A percentile compares a stretch with the other conserved stretches of the same genome.
Conservation (phyloP, 2,329 filamentous ascomycete species). For the Alternaria ethzedia region DNA sequence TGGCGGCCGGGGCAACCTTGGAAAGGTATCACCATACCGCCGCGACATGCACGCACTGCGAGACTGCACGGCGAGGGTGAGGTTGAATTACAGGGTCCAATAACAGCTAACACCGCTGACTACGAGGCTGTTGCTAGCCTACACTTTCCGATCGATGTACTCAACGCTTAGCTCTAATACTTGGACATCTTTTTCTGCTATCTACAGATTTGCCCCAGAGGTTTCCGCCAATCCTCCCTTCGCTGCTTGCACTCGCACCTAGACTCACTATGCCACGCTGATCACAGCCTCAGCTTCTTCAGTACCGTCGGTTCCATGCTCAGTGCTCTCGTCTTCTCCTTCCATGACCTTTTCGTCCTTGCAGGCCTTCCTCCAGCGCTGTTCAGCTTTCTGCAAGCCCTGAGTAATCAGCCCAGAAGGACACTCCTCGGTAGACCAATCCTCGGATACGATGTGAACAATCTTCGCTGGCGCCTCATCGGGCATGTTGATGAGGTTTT, state of each 20-base stretch:
- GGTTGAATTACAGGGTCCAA: background rate
- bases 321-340: background rate
- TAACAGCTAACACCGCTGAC: background rate
- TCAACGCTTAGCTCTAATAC: accelerated
- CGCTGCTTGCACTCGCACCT: background rate
- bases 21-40: no score
- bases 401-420: background rate
- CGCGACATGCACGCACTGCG: background rate
- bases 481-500: background rate
- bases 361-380: background rate
- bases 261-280: background rate
- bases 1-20: background rate
- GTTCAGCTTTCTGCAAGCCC: background rate
- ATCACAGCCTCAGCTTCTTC: background rate
- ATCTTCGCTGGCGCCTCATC: background rate
- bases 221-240: background rate
- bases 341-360: background rate
- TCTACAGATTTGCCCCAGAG: background rate
- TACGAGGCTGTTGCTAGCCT: background rate
- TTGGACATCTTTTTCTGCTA: background rate
- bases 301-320: background rate
- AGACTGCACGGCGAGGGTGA: background rate
- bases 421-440: background rate
- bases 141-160: background rate
- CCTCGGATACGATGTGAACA: background rate